Conservation (phyloP, 345 rosid species). For the Erucastrum elatum region DNA sequence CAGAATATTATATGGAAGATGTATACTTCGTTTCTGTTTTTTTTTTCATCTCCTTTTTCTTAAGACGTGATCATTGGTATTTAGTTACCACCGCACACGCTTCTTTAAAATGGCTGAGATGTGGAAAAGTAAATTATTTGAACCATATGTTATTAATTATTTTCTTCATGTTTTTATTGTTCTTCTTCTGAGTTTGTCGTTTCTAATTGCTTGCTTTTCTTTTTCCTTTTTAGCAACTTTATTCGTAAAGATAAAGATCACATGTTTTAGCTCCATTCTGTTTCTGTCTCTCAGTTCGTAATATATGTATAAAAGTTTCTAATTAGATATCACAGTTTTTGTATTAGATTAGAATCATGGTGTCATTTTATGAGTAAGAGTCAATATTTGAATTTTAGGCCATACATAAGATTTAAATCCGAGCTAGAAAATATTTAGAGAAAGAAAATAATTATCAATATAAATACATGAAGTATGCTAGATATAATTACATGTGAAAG, state of each 20-base stretch:
- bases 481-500: background rate
- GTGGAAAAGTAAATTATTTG: slow-evolving; percentile 4
- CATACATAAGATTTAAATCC: background rate
- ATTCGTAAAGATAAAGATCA: slow-evolving; percentile 43
- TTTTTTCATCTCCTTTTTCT: background rate
- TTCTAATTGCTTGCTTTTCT: slow-evolving; percentile 33
- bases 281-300: slow-evolving; percentile 20
- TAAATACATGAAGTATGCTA: background rate
- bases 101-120: slow-evolving; percentile 15
- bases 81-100: slow-evolving; percentile 9
- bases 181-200: slow-evolving; percentile 6
- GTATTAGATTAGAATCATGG: background rate
- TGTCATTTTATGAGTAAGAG: background rate
- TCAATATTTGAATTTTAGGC: background rate
- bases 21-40: background rate
- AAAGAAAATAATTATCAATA: background rate
- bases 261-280: slow-evolving; percentile 38
- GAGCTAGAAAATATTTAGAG: background rate
- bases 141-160: slow-evolving; percentile 31
- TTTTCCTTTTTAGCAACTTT: slow-evolving; percentile 35
- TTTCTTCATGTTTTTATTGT: slow-evolving; percentile 14
- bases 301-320: background rate
- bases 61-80: slow-evolving; percentile 24
- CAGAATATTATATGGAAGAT: background rate
- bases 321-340: background rate